Base-by-base conservation (phyloP, 495 filamentous ascomycete genomes). In the Penicillium coprophilum region DNA sequence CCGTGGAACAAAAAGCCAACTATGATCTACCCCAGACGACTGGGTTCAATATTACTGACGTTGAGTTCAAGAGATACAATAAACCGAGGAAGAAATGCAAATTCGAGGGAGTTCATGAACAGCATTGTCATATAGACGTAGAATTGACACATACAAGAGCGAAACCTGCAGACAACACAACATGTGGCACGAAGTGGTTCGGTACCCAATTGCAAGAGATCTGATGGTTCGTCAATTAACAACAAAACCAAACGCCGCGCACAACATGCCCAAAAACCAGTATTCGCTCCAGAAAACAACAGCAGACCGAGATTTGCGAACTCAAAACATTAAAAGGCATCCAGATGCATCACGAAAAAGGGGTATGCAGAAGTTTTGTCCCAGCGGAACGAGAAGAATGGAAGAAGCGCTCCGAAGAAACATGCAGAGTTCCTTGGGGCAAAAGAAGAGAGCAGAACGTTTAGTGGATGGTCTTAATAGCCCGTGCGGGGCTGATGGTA, bases 321-420 rank as follows among this genome's bases (percentile, higher is more conserved):
- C 36, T 20, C 36, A 34, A 34, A 57, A 56, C 65, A 68, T 68
- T 66, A 68, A 43, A 64, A 38, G 52, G 56, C 55, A 59, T 53
- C 55, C 54, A 60, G 44, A 66, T 66, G 60, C 65, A 62, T 41
- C 32, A 55, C 47, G 36, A 54, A 52, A 61, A 62, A 45, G 23
- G 66, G 66, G 66, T 69, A 69, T 69, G 66, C 63, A 63, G 27
- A 64, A 65, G 53, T 9, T 17, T 47, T 58, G 50, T 45, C 60
- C 55, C 4, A 13, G 9, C 36, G 12, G 58, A 61, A 62, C 59
- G 23, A 34, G 34, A 56, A 69, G 66, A 69, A 69, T 57, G 38
- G 60, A 66, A 62, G 41, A 45, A 28, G 38, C 61, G 5, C 48
- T 36, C n/a, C 21, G 21, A 48, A 34, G 39, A n/a, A 52, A 36